phyloP scores from a whole-genome alignment of 345 rosid species.

The Isatis tinctoria region DNA sequence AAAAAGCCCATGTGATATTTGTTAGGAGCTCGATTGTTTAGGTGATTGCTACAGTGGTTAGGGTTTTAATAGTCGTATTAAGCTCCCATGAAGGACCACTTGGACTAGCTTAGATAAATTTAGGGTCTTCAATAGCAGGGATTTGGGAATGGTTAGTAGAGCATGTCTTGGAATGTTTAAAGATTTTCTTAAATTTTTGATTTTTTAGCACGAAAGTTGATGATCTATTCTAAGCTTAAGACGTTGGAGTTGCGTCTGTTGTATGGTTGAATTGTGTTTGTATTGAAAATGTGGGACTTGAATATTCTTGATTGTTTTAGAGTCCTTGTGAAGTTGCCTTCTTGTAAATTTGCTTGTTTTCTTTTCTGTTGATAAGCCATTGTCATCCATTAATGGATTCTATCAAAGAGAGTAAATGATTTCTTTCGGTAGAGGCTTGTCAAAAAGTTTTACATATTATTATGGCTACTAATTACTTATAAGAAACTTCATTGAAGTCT shows the following conservation, averaged over 20 bases:
- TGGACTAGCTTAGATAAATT: neutral
- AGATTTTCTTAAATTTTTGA: neutral
- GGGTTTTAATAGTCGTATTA: neutral
- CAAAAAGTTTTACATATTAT: neutral
- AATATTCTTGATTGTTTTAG: neutral
- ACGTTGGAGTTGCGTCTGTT: neutral
- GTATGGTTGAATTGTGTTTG: neutral
- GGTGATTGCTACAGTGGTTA: neutral
- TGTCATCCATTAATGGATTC: neutral
- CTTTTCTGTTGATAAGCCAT: neutral
- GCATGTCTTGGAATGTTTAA: too few relatives aligned
- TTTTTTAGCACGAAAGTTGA: neutral
- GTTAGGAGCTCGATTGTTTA: neutral
- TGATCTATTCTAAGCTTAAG: neutral
- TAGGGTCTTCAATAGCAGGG: conserved; percentile 9
- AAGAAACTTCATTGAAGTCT: neutral
- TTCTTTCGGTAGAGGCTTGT: neutral
- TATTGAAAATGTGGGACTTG: neutral
- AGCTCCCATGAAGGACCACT: neutral
- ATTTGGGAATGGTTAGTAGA: neutral
- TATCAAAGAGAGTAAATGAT: neutral
- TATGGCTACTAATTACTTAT: neutral
- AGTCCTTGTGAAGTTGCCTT: neutral
- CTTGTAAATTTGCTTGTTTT: neutral
- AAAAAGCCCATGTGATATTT: too few relatives aligned